Percentiles rank a stretch among this genome's conserved stretches.
phyloP scores from a whole-genome alignment of 1,284 basidiomycete genomes.

The Mrakiaceae sp. region DNA sequence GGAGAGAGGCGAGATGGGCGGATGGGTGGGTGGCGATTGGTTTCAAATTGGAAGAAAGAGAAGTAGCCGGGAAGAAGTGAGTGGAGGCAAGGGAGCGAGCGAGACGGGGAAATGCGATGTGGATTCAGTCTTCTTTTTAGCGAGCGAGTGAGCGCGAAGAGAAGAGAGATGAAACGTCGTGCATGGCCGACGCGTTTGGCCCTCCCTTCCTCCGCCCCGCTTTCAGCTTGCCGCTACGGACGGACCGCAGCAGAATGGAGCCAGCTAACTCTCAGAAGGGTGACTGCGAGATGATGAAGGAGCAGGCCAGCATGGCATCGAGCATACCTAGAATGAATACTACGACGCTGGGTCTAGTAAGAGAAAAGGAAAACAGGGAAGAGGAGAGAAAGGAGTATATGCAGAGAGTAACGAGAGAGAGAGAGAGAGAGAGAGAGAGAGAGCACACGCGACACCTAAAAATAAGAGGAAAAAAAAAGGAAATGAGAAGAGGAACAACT shows the following conservation, averaged over 20 bases:
- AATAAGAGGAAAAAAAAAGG: background rate
- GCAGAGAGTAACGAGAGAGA: background rate
- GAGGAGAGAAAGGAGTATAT: background rate
- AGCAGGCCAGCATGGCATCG: too few relatives aligned
- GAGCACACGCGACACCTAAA: background rate
- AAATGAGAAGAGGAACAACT: background rate
- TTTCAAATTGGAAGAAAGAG: background rate
- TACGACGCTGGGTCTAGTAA: background rate
- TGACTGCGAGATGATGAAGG: background rate
- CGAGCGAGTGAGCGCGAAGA: too few relatives aligned
- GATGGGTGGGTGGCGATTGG: background rate
- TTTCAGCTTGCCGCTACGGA: too few relatives aligned
- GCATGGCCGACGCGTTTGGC: too few relatives aligned
- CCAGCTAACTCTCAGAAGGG: background rate
- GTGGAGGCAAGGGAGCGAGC: background rate
- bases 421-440: background rate
- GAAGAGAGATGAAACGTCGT: too few relatives aligned
- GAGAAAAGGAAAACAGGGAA: background rate
- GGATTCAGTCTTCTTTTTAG: too few relatives aligned
- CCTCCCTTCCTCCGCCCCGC: too few relatives aligned
- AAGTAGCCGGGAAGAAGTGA: background rate
- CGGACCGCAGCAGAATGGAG: background rate
- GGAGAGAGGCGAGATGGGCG: background rate
- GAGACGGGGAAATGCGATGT: background rate
- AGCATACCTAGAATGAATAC: too few relatives aligned